Base-by-base conservation (phyloP, 345 rosid species). In the Balakata baccata region DNA sequence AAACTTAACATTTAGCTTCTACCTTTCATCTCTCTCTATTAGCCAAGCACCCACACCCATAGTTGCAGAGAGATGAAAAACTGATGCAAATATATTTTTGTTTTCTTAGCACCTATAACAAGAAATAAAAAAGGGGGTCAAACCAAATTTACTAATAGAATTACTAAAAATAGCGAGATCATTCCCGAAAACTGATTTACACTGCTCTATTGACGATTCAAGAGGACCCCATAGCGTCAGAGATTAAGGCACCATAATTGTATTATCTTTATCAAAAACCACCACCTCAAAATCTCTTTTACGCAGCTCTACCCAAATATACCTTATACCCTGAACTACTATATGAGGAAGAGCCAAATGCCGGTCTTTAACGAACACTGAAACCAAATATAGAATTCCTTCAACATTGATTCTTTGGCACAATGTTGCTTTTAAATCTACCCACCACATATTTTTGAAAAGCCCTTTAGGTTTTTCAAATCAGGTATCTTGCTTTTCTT, bases 261-360 rank as follows among this genome's bases (percentile, higher is more conserved):
- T 96, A 70, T 96, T 96, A 66, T 96, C 99, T 81, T 96, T 96
- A 70, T 96, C 99, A 64, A 96, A 96, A 25, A 96, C 99, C 11
- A 96, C 98, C 3, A 96, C 99, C 66, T 79, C 84, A 77, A 93
- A 96, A 1, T 98, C 99, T 74, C 86, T 89, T 69, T 68, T 80
- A 47, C 78, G 88, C 60, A 96, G 88, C 85, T 89, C 97, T 23
- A 68, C 83, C 99, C 99, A 93, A 77, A 93, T 84, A 70, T 84
- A 79, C 76, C 98, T 77, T 56, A 96, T 79, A 78, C 90, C 93
- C 14, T 84, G 87, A 68, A 93, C 98, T 3, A 80, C 52, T 52
- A 93, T 87, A 71, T 96, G 98, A 16, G 99, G 98, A 7, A 91
- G 78, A 73, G 88, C 90, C 80, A 91, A 86, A 65, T 88, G 89